Evolutionary conservation across 2,329 filamentous ascomycete genomes (phyloP).

Genomic region (Xylariaceae sp.): DNA sequence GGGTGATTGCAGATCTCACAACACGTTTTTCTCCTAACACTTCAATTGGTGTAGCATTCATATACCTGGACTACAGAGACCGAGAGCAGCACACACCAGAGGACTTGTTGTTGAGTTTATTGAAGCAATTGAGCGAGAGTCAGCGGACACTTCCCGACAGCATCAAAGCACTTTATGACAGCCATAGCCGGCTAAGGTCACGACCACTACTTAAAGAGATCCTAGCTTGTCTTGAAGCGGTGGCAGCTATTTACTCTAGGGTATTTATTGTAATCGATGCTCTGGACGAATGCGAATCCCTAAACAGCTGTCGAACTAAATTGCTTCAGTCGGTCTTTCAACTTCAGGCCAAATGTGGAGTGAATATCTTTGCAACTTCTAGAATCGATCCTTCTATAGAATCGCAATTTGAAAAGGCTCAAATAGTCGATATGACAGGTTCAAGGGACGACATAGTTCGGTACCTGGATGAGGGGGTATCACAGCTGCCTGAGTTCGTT

Average conservation of each 20-base stretch:
- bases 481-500: too few species aligned
- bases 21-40: too few species aligned
- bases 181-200: not conserved
- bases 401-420: too few species aligned
- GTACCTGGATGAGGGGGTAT: too few species aligned
- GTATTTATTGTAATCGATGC: slow-evolving; percentile 11
- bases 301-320: not conserved
- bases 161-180: not conserved
- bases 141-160: not conserved
- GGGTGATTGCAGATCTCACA: too few species aligned
- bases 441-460: too few species aligned
- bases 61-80: slow-evolving; percentile 3
- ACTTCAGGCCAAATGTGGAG: too few species aligned
- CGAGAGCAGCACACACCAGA: not conserved
- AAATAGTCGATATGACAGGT: too few species aligned
- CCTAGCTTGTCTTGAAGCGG: not conserved
- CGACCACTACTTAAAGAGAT: not conserved
- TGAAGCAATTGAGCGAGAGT: not conserved
- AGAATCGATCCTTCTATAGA: too few species aligned
- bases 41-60: too few species aligned
- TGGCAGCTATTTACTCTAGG: not conserved
- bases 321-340: too few species aligned
- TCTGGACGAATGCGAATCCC: slow-evolving; percentile 5
- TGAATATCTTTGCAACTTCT: not conserved
- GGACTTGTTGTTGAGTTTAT: not conserved